Base-by-base conservation (phyloP, 371 early-diverging fungal species). In the Actinomortierella ambigua region DNA sequence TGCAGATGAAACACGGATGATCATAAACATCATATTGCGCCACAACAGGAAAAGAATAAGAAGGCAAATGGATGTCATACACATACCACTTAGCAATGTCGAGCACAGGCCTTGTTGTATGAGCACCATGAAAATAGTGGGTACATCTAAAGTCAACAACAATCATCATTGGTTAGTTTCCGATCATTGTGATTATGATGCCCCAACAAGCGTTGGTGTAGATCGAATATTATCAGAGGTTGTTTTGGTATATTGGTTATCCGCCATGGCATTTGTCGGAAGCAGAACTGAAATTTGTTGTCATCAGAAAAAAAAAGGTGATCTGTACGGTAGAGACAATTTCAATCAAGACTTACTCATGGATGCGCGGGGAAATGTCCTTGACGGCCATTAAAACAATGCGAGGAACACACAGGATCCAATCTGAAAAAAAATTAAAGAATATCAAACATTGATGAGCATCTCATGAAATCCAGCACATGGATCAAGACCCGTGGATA, bases 1-100 rank as follows among this genome's bases (percentile, higher is more conserved):
- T 44, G 58, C 73, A 73, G 73, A 66, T 73, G 73, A 73, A 73
- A 73, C 73, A 73, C 73, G 73, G 73, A 73, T 73, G 73, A 73
- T 73, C 73, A 57, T 57, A 53, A 55, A 73, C 73, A 73, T 73
- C 73, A 73, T 73, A 59, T 73, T 63, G 67, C 73, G 59, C 54
- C 29, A 49, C 3, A 24, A 15, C n/a, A n/a, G n/a, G n/a, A n/a
- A n/a, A n/a, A n/a, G n/a, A n/a, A n/a, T n/a, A n/a, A n/a, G n/a
- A n/a, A n/a, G n/a, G n/a, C n/a, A n/a, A n/a, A n/a, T n/a, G n/a
- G n/a, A n/a, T n/a, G n/a, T n/a, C n/a, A n/a, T n/a, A n/a, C n/a
- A n/a, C n/a, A n/a, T n/a, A n/a, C n/a, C n/a, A n/a, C n/a, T n/a
- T n/a, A n/a, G n/a, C n/a, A n/a, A n/a, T n/a, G n/a, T n/a, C n/a